Evolutionary conservation across 2,329 filamentous ascomycete species (phyloP), one percentile per base, ranked within the genome.

Genomic region (Arthrinium puccinioides): DNA sequence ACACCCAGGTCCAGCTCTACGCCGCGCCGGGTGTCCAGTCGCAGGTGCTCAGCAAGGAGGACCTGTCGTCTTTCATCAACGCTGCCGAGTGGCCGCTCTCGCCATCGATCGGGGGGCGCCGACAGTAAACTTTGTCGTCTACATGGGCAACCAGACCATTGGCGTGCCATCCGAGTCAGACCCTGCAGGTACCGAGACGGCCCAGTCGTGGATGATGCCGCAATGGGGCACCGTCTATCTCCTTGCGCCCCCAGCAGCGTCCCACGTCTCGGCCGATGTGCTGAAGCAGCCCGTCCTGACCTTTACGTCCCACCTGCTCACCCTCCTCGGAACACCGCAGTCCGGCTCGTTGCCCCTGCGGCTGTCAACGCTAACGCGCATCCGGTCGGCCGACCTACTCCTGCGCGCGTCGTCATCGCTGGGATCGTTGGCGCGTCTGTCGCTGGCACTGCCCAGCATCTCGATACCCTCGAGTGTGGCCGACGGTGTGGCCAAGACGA

Each of bases 1-100:
- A 97, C 55, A 94, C 88, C 0, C 92, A 98, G 62, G 85, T 98
- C 3, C 92, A 98, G 62, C 74, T 97, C 0, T 96, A 95, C 55
- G 90, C 92, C n/a, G 65, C 69, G 2, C 75, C 78, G 0, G 74
- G 79, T n/a, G 74, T 77, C 2, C 71, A 76, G 50, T 70, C 71
- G 13, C 64, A 80, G 18, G 72, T 83, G 0, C 66, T 98, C 24
- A 80, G 76, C 51, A 89, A 87, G 56, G 84, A 94, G 49, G 88
- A 95, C 51, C 71, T 98, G 2, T 87, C 87, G 25, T 89, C 86
- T 2, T 98, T 98, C 54, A 88, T 98, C 61, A 98, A 98, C 53
- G 89, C 90, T 3, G 92, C 92, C 3, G 92, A 98, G 63, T 98
- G 92, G 92, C 92, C 92, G 1, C 64, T 98, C 3, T 94, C 85